Base-by-base conservation (phyloP, 495 filamentous ascomycete genomes). In the Hypomontagnella submonticulosa region DNA sequence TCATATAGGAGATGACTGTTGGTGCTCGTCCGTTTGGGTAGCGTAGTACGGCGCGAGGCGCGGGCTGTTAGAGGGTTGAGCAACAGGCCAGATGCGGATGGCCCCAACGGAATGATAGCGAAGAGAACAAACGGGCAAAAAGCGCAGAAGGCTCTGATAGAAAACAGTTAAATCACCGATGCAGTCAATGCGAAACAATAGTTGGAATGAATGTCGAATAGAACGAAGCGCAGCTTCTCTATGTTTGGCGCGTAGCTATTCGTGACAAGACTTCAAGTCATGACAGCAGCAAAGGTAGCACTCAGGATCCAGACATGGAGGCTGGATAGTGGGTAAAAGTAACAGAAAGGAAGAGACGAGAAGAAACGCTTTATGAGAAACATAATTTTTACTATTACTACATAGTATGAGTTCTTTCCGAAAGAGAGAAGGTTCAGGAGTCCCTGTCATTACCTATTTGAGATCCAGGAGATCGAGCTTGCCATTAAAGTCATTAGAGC, bases 151-250 rank as follows among this genome's bases (percentile, higher is more conserved):
- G 42, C 33, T 44, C 40, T 47, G 34, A 30, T 55, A 47, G 12
- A 32, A 57, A 27, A 27, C 57, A 48, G 61, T 38, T 36, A 57
- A 42, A 18, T 46, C 37, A 46, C 41, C 16, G 40, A 63, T 20
- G 61, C 57, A 58, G 50, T 61, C 66, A 61, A 65, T 48, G 52
- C 61, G 66, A 58, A 70, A 65, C 46, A 54, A 48, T 9, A 40
- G 41, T 41, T 42, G 8, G 40, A 57, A 58, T 33, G 41, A 57
- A 49, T 41, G 18, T 54, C 44, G 53, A 54, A 67, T 46, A 36
- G 11, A 63, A 59, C 43, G 60, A 69, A 69, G 66, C 61, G 11
- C 66, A 48, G 66, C 66, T 70, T 62, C 66, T 65, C 27, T 67
- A 54, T 48, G 57, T 67, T 57, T 57, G 51, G 57, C 13, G 43